Base-by-base conservation (phyloP, 805 yeast genomes). In the Kuraishia piskuri region DNA sequence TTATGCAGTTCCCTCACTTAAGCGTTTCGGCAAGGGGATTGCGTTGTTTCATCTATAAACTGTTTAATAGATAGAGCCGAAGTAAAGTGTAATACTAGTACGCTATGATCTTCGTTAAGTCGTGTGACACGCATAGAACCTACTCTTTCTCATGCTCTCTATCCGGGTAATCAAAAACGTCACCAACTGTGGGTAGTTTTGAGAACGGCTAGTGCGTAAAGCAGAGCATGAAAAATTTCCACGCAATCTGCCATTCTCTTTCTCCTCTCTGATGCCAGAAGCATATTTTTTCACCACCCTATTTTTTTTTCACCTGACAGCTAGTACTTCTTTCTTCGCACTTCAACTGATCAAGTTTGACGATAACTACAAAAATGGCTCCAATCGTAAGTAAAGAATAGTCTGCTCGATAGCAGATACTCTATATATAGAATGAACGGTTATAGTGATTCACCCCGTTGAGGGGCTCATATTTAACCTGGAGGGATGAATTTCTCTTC, bases 361-460 rank as follows among this genome's bases (percentile, higher is more conserved):
- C 47, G 19, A 36, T 26, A 20, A 31, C 20, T n/a, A 19, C 8
- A 20, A 50, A 66, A 80, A 86, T 88, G 95, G 95, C 95, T 84
- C 95, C 95, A 85, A 86, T 84, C 76, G 94, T 87, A 86, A 77
- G 94, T 86, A 31, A 22, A 26, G 23, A 19, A 26, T 24, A 22
- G 20, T n/a, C 21, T 10, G 40, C 31, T 31, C 14, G 9, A 31
- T 31, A 14, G 40, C 40, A 10, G 40, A 10, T 12, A 5, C 24
- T 20, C 48, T 10, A 21, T 45, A 45, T 20, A 48, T 21, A 45
- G 22, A 24, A 44, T 46, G 48, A 53, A 49, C 54, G 52, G 57
- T 54, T 53, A 53, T 53, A 54, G 56, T 57, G 59, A 54, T 54
- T 36, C 54, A 52, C 52, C 48, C 36, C 24, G 19, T 26, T 19